Base-by-base conservation (phyloP, 2,329 filamentous ascomycete species). In the Cercospora janseana region DNA sequence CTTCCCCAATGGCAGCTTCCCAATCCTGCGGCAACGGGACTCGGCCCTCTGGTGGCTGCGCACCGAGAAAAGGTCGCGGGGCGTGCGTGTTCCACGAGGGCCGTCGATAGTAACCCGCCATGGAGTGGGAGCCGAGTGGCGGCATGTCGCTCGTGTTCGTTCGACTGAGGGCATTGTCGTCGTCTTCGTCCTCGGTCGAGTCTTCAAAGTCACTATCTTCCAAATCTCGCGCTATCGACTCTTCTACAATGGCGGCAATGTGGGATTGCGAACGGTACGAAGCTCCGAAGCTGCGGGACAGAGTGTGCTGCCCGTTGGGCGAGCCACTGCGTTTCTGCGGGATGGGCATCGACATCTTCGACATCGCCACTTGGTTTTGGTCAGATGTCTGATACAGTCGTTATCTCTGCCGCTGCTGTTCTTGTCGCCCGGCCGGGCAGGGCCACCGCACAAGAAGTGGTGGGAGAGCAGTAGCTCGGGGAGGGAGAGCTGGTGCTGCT, bases 1-100 rank as follows among this genome's bases (percentile, higher is more conserved):
- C 80, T 56, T 83, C 79, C 40, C 77, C 72, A 44, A 79, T 71
- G 2, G 76, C 75, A 34, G 72, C 73, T 42, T 79, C 74, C 20
- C 75, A 71, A 57, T 84, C 81, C 56, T 72, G 71, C 56, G 75
- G 75, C 10, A 56, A 47, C 3, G 63, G 62, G 20, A 62, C 49
- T n/a, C 62, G 46, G 2, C 72, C 75, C 67, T 66, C 72, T 55
- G 69, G 72, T 23, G 82, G 58, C 47, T 65, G 69, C 76, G 86
- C 52, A 77, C 82, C 81, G 20, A 88, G 79, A 51, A 94, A 76
- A 3, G 86, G 84, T 46, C 88, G 78, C 1, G 82, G 79, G 18
- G 85, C 84, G 9, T 85, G 86, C 23, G 85, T 83, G 34, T 93
- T 83, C 64, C 85, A 86, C 59, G 83, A 87, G 1, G 89, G 88